phyloP scores from a whole-genome alignment of 176 grass and related monocot genomes.

The Oryza glumipatula region DNA sequence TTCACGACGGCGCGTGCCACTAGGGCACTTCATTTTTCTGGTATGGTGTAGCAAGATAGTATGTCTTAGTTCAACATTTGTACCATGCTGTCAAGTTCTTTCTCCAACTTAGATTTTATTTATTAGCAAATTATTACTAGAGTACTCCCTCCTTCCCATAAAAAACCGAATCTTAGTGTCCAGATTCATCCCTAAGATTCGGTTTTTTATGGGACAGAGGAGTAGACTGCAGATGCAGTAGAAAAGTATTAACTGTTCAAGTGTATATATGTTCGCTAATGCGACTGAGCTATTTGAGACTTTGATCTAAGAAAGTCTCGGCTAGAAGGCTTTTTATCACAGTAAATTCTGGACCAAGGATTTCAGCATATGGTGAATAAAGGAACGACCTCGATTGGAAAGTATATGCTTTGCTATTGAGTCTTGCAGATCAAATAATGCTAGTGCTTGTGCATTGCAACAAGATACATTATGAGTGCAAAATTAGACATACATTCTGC shows the following conservation, averaged over 20 bases:
- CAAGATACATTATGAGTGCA: not conserved
- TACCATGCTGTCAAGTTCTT: not conserved
- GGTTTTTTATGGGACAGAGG: no score
- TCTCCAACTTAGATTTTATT: not conserved
- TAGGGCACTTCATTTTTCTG: conserved; percentile 94
- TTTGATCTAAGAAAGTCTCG: not conserved
- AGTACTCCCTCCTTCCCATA: not conserved
- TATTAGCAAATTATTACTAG: not conserved
- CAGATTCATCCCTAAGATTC: no score
- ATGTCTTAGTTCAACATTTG: not conserved
- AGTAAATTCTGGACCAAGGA: not conserved
- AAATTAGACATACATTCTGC: not conserved
- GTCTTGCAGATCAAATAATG: not conserved
- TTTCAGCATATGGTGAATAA: not conserved
- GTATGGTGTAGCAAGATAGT: conserved; percentile 41
- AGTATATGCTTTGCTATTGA: not conserved
- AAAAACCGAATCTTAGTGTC: no score
- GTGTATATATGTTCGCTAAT: not conserved
- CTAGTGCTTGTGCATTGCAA: not conserved
- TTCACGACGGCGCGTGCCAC: conserved; percentile 72
- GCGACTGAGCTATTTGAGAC: not conserved
- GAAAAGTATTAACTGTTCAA: not conserved
- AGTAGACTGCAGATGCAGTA: not conserved
- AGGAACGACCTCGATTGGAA: not conserved
- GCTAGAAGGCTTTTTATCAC: not conserved